Conservation (phyloP, 1,139 yeast species). For the Sugiyamaella pinicola region DNA sequence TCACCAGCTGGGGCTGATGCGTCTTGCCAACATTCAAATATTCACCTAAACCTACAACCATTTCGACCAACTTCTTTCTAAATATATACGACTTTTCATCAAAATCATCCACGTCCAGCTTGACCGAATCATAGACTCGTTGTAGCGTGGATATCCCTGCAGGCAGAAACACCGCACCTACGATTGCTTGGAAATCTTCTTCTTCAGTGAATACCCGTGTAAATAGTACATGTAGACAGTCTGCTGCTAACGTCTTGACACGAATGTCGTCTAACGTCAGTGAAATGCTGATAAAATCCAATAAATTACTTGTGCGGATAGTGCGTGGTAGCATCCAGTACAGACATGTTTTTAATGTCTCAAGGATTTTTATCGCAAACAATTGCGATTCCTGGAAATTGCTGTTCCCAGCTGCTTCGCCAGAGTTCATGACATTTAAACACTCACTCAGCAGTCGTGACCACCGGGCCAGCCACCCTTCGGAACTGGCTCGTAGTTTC, state of each 20-base stretch:
- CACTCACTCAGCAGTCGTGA: constrained; percentile 59
- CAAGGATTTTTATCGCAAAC: constrained; percentile 68
- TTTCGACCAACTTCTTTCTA: constrained; percentile 86
- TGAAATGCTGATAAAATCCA: constrained; percentile 65
- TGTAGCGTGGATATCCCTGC: constrained; percentile 71
- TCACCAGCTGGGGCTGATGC: constrained; percentile 34
- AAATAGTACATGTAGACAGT: constrained; percentile 84
- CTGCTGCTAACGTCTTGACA: constrained; percentile 82
- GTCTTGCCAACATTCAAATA: constrained; percentile 53
- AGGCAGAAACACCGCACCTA: constrained; percentile 74
- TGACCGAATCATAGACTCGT: constrained; percentile 63
- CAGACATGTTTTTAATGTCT: constrained; percentile 84
- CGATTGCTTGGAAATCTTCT: constrained; percentile 75
- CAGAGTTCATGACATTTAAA: constrained; percentile 26
- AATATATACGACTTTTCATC: constrained; percentile 80
- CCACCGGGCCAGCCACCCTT: constrained; percentile 92
- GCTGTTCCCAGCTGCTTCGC: constrained; percentile 21
- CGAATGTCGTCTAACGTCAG: constrained; percentile 60
- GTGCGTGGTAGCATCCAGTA: constrained; percentile 88
- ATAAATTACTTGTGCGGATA: constrained; percentile 64
- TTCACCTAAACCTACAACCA: constrained; percentile 88
- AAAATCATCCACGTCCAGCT: constrained; percentile 70
- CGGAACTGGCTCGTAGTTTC: constrained; percentile 51
- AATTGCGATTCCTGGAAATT: constrained; percentile 39
- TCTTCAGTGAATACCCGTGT: constrained; percentile 73